Conservation (phyloP, 2,329 filamentous ascomycete genomes). For the Colletotrichum sp. region DNA sequence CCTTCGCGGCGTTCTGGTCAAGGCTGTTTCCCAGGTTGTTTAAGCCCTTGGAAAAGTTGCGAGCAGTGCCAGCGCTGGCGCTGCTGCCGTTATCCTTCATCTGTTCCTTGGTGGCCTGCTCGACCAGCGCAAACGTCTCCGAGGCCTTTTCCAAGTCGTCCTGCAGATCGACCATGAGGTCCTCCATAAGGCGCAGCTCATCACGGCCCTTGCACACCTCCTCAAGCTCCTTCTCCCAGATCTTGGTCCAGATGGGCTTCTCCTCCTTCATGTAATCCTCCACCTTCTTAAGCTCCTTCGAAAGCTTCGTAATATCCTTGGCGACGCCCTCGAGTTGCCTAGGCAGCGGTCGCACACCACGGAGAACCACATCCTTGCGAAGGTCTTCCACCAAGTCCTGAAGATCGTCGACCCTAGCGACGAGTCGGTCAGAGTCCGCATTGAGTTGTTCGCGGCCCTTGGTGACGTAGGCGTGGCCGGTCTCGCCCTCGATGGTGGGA, state of each 20-base stretch:
- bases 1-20: slow-evolving; percentile 85
- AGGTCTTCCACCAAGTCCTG: slow-evolving; percentile 96
- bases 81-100: slow-evolving; percentile 73
- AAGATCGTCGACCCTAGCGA: slow-evolving; percentile 93
- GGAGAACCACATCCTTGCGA: slow-evolving; percentile 92
- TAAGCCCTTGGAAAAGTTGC: slow-evolving; percentile 58
- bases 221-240: slow-evolving; percentile 98
- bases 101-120: slow-evolving; percentile 98
- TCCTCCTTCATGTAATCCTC: slow-evolving; percentile 90
- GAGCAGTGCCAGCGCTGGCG: slow-evolving; percentile 53
- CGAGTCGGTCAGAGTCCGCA: slow-evolving; percentile 86
- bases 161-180: slow-evolving; percentile 87
- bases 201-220: slow-evolving; percentile 95
- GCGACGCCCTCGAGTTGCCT: slow-evolving; percentile 88
- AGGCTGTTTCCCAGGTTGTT: slow-evolving; percentile 55
- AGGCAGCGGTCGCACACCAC: slow-evolving; percentile 89
- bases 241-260: slow-evolving; percentile 98
- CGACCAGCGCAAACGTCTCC: slow-evolving; percentile 92
- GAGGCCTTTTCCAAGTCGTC: slow-evolving; percentile 95
- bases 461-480: slow-evolving; percentile 85
- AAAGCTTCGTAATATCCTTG: slow-evolving; percentile 83
- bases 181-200: slow-evolving; percentile 94
- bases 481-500: slow-evolving; percentile 75
- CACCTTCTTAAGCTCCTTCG: slow-evolving; percentile 90
- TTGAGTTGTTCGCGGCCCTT: slow-evolving; percentile 86